phyloP scores from a whole-genome alignment of 306 rosid species.

The Prunus fruticosa region DNA sequence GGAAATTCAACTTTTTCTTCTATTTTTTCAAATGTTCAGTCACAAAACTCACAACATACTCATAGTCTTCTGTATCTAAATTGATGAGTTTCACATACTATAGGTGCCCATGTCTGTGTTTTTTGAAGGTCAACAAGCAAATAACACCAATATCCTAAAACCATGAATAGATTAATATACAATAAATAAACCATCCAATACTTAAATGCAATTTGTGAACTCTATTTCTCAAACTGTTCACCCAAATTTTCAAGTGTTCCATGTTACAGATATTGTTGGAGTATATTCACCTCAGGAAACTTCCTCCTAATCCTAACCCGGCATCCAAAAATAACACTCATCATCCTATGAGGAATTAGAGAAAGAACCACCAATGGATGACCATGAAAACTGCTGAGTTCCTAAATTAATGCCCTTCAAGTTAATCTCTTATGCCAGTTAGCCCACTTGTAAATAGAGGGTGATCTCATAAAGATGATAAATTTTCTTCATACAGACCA shows the following conservation, averaged over 20 bases:
- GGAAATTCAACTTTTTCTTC: neutral
- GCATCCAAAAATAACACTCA: neutral
- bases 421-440: no score
- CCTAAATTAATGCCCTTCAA: neutral
- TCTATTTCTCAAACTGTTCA: neutral
- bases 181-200: neutral
- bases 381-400: neutral
- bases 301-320: neutral
- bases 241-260: neutral
- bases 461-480: no score
- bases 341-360: neutral
- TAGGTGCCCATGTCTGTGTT: neutral
- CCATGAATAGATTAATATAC: neutral
- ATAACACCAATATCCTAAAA: neutral
- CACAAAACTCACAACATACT: neutral
- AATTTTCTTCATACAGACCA: neutral
- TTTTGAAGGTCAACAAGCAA: neutral
- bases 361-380: neutral
- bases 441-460: no score
- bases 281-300: neutral
- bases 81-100: neutral
- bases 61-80: neutral
- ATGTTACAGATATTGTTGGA: neutral
- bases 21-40: neutral
- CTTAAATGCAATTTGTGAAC: neutral